A percentile compares a stretch with the other conserved stretches of the same genome.
Conservation (phyloP, 169 alveolate species). For the Theileria parva region DNA sequence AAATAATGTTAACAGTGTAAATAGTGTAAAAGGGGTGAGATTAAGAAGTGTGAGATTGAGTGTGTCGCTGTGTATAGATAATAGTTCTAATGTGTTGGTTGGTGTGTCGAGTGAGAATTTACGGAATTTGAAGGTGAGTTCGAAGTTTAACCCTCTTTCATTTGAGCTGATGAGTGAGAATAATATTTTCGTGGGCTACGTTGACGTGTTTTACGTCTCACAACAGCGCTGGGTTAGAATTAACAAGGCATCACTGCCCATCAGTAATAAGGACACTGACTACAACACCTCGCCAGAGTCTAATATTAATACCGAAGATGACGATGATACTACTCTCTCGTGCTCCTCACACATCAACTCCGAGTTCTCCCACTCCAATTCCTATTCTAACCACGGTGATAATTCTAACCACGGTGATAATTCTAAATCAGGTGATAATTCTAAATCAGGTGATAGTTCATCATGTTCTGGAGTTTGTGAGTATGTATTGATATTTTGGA, state of each 20-base stretch:
- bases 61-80: neutral
- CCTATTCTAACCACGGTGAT: too few relatives aligned
- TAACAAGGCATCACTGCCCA: slow-evolving; percentile 16
- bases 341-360: neutral
- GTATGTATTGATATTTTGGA: slow-evolving; percentile 55
- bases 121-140: slow-evolving; percentile 2
- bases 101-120: slow-evolving; percentile 10
- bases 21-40: too few relatives aligned
- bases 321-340: slow-evolving; percentile 12
- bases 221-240: slow-evolving; percentile 61
- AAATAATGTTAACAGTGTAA: too few relatives aligned
- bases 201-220: slow-evolving; percentile 54
- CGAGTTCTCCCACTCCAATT: neutral
- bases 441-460: too few relatives aligned
- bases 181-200: slow-evolving; percentile 14
- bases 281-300: slow-evolving; percentile 18
- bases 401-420: too few relatives aligned
- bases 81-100: slow-evolving; percentile 10
- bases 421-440: neutral
- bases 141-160: slow-evolving; percentile 11
- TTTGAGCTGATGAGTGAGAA: slow-evolving; percentile 19
- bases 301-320: neutral
- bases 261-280: slow-evolving; percentile 11
- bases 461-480: slow-evolving; percentile 14
- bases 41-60: slow-evolving; percentile 1